Conservation (phyloP, 306 rosid species). For the Betula pendula region DNA sequence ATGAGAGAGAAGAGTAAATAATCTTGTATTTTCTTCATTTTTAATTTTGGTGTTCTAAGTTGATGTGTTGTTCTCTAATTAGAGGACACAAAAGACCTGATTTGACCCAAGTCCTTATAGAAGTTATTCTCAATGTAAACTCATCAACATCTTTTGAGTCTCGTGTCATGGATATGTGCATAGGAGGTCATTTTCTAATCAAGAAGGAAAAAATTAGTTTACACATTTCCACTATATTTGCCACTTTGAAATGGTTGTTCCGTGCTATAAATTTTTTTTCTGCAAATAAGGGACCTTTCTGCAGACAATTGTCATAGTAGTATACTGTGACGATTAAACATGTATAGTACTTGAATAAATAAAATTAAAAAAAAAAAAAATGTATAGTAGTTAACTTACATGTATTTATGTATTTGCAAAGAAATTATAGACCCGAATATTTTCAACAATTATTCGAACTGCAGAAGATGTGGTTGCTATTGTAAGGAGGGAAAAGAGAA, state of each 20-base stretch:
- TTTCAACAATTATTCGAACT: constrained; percentile 37
- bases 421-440: constrained; percentile 41
- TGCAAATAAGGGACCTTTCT: neutral
- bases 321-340: neutral
- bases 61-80: no score
- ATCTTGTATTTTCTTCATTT: no score
- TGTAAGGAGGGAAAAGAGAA: constrained; percentile 36
- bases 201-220: neutral
- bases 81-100: no score
- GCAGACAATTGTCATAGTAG: neutral
- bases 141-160: neutral
- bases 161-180: neutral
- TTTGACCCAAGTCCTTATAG: no score
- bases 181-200: no score
- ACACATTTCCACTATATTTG: neutral
- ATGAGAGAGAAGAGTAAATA: no score
- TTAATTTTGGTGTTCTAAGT: no score
- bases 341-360: no score
- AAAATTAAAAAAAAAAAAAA: no score
- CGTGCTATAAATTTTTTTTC: neutral
- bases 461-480: constrained; percentile 53
- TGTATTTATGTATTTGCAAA: constrained; percentile 47
- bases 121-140: no score
- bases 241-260: neutral
- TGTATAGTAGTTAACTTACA: no score